Base-by-base conservation (phyloP, 2,329 filamentous ascomycete species). In the Exophiala lecanii-corni region DNA sequence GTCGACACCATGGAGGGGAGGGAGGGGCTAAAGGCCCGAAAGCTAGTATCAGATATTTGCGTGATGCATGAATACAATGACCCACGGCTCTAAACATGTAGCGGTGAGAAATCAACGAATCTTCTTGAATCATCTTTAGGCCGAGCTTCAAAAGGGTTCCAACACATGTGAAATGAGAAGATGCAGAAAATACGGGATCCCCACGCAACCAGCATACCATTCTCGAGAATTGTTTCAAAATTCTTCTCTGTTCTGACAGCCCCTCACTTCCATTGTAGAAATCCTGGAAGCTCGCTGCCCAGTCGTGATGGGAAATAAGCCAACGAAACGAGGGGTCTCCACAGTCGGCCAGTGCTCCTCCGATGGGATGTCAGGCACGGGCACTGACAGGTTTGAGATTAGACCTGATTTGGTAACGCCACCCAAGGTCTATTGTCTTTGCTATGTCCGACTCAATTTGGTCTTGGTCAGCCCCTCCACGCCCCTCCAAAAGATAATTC, bases 21-120 rank as follows among this genome's bases (percentile, higher is more conserved):
- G 12, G 23, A 12, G 23, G 6, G 23, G 12, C 7, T 26, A 26
- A 12, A 12, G 12, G 23, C 23, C 23, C 23, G 23, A 26, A 26
- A 26, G 23, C 23, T 26, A 26, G 23, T 26, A 26, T 26, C 23
- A 26, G 23, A 26, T 26, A 26, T 26, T 6, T 26, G 23, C 7
- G 23, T 26, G 23, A 26, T 41, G 45, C 36, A 30, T 21, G 46
- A 49, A 44, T 42, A 38, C 25, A n/a, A n/a, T n/a, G 43, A 50
- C 39, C 42, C 46, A 45, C 42, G 43, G 37, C 17, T n/a, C n/a
- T 18, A 21, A 35, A 21, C 43, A 43, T 43, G 25, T 44, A 41
- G 43, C 40, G 47, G 40, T 50, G 47, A 44, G 39, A 34, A 30
- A 21, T 21, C 9, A 15, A 13, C 30, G 17, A 16, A 39, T 39